A percentile compares a stretch with the other conserved stretches of the same genome.
Evolutionary conservation across 305 asterid species (phyloP).

Genomic region (Fraxinus sp.): DNA sequence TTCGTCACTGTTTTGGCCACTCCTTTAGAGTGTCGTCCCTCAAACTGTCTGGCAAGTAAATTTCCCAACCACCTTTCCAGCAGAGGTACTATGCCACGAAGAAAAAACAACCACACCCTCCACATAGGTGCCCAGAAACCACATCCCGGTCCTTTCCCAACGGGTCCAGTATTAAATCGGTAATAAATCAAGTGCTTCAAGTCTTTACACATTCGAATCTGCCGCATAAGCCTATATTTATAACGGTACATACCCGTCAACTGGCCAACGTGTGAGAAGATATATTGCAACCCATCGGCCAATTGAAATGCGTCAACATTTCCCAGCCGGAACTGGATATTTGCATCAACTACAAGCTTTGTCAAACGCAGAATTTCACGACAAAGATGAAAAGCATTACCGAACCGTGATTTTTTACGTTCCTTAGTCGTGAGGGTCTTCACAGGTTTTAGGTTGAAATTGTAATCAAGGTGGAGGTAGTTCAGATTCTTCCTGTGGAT

Average conservation of each 20-base stretch:
- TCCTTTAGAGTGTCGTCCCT: conserved; percentile 96
- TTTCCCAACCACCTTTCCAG: conserved; percentile 98
- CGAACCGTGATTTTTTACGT: conserved; percentile 92
- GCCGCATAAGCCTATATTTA: conserved; percentile 98
- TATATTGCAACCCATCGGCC: conserved; percentile 98
- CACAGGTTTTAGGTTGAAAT: conserved; percentile 96
- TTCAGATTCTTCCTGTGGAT: conserved; percentile 95
- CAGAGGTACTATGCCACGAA: conserved; percentile 98
- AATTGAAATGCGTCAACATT: conserved; percentile 98
- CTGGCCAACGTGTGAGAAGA: conserved; percentile 97
- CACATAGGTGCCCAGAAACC: conserved; percentile 99
- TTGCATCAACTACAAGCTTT: conserved; percentile 97
- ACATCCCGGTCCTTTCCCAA: conserved; percentile 99
- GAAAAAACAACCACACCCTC: conserved; percentile 99
- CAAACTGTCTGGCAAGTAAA: conserved; percentile 95
- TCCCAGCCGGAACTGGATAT: conserved; percentile 96
- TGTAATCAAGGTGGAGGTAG: conserved; percentile 95
- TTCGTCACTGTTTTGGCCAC: conserved; percentile 99
- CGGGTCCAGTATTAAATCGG: conserved; percentile 98
- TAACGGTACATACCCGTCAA: conserved; percentile 98
- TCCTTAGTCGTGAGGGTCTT: conserved; percentile 98
- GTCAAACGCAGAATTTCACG: conserved; percentile 97
- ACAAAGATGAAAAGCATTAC: conserved; percentile 98
- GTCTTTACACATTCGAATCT: conserved; percentile 98
- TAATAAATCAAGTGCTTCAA: conserved; percentile 96